Evolutionary conservation across 306 rosid species (phyloP), one percentile per base, ranked within the genome.

Genomic region (Fagus crenata): DNA sequence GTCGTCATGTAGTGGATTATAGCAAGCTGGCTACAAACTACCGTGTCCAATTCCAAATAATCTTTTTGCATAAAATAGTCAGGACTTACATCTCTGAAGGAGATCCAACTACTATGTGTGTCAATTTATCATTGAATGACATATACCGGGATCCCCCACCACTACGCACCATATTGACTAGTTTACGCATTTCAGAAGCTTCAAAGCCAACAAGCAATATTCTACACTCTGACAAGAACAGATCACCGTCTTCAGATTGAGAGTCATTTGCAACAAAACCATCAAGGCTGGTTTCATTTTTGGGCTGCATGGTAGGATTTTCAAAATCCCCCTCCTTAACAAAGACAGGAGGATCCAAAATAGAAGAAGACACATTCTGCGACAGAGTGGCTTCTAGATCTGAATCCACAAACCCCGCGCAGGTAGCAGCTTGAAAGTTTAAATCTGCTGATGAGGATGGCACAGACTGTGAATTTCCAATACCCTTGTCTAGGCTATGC

Each of bases 131-230:
- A 86, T 88, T 89, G 75, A 85, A 81, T 35, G 75, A 74, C 89
- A 92, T 87, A 84, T 86, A 92, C 22, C 97, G 87, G 73, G 96
- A 89, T 56, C 97, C 98, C 76, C 97, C 98, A 59, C 97, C 98
- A 75, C 81, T 89, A 59, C 93, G 97, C 80, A 90, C 87, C 90
- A 92, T 87, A 92, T 84, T 90, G 73, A 92, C 89, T 72, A 95
- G 80, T 80, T 89, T 89, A 59, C 97, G 93, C 96, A 92, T 83
- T 85, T 92, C 92, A 69, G 91, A 81, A 74, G 91, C 93, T 86
- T 88, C 92, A 73, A 92, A 95, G 41, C 98, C 98, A 87, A 88
- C 87, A 74, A 90, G 85, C 40, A 82, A 77, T 75, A 95, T 87
- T 86, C 91, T 87, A 86, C 98, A 92, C 73, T 88, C 97, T 64